phyloP scores from a whole-genome alignment of 306 rosid species.

The Citrullus amarus region DNA sequence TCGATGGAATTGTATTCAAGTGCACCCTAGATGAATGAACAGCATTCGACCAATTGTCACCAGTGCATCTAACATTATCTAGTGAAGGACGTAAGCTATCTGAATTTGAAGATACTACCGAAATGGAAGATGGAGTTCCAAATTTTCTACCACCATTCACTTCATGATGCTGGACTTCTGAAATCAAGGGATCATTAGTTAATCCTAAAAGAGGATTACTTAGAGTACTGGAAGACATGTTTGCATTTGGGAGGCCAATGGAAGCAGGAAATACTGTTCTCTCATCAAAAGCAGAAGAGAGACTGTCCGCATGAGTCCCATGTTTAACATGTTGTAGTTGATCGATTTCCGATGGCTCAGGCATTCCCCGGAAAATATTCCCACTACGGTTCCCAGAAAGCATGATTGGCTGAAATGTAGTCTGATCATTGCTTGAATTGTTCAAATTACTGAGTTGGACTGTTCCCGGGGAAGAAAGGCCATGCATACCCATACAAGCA shows the following conservation, averaged over 20 bases:
- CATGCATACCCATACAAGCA: constrained; percentile 38
- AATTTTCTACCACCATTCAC: constrained; percentile 31
- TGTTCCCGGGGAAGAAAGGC: constrained; percentile 55
- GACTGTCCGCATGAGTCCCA: constrained; percentile 21
- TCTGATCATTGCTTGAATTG: constrained; percentile 37
- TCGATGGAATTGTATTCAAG: constrained; percentile 32
- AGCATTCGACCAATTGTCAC: constrained; percentile 44
- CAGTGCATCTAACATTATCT: constrained; percentile 36
- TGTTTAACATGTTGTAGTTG: constrained; percentile 11
- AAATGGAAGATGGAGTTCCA: constrained; percentile 32
- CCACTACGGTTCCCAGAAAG: constrained; percentile 38
- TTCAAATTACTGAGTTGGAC: constrained; percentile 48
- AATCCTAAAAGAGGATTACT: constrained; percentile 24
- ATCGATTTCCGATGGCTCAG: constrained; percentile 35
- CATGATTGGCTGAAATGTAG: constrained; percentile 31
- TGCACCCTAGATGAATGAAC: constrained; percentile 46
- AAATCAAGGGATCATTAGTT: constrained; percentile 26
- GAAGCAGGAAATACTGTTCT: constrained; percentile 35
- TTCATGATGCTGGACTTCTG: constrained; percentile 28
- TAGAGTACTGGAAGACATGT: constrained; percentile 17
- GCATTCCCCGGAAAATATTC: constrained; percentile 40
- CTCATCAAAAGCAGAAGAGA: constrained; percentile 27
- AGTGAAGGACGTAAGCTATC: constrained; percentile 31
- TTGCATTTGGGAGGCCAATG: constrained; percentile 35
- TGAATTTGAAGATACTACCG: constrained; percentile 35